phyloP scores from a whole-genome alignment of 2,329 filamentous ascomycete species.

The Calonectria pseudoturangicola region DNA sequence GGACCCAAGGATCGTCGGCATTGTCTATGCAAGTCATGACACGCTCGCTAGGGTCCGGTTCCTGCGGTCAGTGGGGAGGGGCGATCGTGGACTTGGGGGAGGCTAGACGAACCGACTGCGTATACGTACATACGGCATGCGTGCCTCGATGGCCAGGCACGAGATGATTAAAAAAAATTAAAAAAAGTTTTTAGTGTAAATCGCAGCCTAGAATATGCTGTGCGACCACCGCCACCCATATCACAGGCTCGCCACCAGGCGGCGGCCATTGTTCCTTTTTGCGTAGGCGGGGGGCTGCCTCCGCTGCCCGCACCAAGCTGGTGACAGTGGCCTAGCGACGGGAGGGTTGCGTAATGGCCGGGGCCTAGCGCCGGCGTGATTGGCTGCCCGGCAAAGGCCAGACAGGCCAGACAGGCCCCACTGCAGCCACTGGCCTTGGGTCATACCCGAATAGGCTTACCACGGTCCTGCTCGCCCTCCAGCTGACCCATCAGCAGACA shows the following conservation, averaged over 20 bases:
- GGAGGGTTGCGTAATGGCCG: slow-evolving; percentile 26
- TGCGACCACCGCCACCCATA: not conserved
- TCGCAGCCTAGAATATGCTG: not conserved
- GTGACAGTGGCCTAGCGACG: slow-evolving; percentile 37
- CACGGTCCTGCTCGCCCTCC: slow-evolving; percentile 7
- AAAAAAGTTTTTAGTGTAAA: not conserved
- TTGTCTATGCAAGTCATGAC: slow-evolving; percentile 19
- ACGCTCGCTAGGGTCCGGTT: slow-evolving; percentile 1
- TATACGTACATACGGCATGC: not conserved
- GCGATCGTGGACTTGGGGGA: not conserved
- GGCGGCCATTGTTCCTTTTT: not conserved
- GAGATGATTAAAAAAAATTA: not conserved
- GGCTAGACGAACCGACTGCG: too few relatives aligned
- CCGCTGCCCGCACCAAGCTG: slow-evolving; percentile 6
- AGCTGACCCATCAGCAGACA: slow-evolving; percentile 27
- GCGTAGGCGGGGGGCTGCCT: slow-evolving; percentile 39
- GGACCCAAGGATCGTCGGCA: not conserved
- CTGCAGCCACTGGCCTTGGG: too few relatives aligned
- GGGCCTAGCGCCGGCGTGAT: not conserved
- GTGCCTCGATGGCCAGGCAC: not conserved
- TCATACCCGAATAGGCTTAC: too few relatives aligned
- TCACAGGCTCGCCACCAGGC: not conserved
- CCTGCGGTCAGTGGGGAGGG: slow-evolving; percentile 18
- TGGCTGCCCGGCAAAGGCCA: too few relatives aligned
- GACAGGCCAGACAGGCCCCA: too few relatives aligned